Evolutionary conservation across 2,329 filamentous ascomycete genomes (phyloP).

Genomic region (Cercospora citrullina): DNA sequence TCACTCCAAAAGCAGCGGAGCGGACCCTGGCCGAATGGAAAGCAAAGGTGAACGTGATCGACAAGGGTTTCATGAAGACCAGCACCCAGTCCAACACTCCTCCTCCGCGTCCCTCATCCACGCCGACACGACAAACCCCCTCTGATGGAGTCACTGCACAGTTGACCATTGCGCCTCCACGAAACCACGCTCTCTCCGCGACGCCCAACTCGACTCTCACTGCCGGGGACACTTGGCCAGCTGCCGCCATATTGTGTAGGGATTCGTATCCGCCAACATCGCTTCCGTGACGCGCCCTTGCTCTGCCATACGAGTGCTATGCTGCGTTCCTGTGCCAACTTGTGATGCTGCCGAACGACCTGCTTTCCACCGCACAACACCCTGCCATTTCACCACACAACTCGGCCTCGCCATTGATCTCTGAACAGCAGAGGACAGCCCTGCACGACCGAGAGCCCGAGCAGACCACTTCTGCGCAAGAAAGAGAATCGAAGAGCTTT

Average conservation of each 20-base stretch:
- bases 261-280: slow-evolving; percentile 1
- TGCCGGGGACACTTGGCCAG: background rate
- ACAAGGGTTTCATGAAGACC: background rate
- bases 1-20: background rate
- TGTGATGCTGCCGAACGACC: slow-evolving; percentile 12
- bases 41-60: background rate
- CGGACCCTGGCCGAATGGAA: background rate
- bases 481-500: slow-evolving; percentile 19
- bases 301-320: slow-evolving; percentile 3
- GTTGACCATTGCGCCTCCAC: background rate
- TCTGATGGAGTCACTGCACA: background rate
- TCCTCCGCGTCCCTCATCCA: background rate
- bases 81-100: background rate
- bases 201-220: background rate
- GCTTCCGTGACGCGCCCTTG: background rate
- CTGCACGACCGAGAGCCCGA: slow-evolving; percentile 7
- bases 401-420: slow-evolving; percentile 26
- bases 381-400: slow-evolving; percentile 25
- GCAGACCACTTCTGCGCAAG: background rate
- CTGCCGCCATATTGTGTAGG: slow-evolving; percentile 5
- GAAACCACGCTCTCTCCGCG: background rate
- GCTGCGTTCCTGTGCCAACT: slow-evolving; percentile 11
- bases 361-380: slow-evolving; percentile 4
- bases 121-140: background rate
- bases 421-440: slow-evolving; percentile 19